These are phyloP conservation scores for Raphanus raphanistrum DNA, from an alignment of 345 rosid genomes.

Conservation along the genomic window DNA sequence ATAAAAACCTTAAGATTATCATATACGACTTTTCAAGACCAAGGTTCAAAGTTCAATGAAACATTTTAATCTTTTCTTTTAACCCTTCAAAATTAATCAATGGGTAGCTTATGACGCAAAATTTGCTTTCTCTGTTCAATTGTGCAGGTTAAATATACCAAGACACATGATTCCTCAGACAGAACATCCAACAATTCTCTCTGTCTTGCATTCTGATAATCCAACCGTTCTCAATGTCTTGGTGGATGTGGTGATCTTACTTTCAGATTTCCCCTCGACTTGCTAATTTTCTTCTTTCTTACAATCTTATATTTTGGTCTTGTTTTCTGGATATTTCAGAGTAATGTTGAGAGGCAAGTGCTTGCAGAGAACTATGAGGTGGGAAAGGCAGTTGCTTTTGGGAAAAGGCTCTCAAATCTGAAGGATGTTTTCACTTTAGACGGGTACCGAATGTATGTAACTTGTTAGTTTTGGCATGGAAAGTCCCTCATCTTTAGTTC, in stretches of 20 bases:
- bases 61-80: slow-evolving; percentile 2
- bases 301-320: not conserved
- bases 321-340: slow-evolving; percentile 46
- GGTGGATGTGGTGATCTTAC: slow-evolving; percentile 77
- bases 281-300: slow-evolving; percentile 2
- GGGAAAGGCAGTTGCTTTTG: slow-evolving; percentile 87
- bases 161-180: slow-evolving; percentile 79
- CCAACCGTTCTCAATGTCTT: slow-evolving; percentile 83
- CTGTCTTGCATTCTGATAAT: slow-evolving; percentile 66
- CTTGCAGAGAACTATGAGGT: slow-evolving; percentile 83
- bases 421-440: slow-evolving; percentile 86
- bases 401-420: slow-evolving; percentile 62
- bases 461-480: slow-evolving; percentile 11
- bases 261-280: slow-evolving; percentile 7
- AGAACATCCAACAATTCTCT: slow-evolving; percentile 73
- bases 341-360: slow-evolving; percentile 82
- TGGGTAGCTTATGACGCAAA: slow-evolving; percentile 12
- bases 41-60: slow-evolving; percentile 48
- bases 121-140: slow-evolving; percentile 25
- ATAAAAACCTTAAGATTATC: slow-evolving; percentile 63
- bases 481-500: not conserved
- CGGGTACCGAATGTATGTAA: slow-evolving; percentile 79
- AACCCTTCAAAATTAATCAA: slow-evolving; percentile 1
- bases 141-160: slow-evolving; percentile 71
- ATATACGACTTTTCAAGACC: slow-evolving; percentile 88